Percentiles rank a stretch among this genome's conserved stretches.
Conservation (phyloP, 192 early-diverging fungal genomes). For the Oehlia diaphana region DNA sequence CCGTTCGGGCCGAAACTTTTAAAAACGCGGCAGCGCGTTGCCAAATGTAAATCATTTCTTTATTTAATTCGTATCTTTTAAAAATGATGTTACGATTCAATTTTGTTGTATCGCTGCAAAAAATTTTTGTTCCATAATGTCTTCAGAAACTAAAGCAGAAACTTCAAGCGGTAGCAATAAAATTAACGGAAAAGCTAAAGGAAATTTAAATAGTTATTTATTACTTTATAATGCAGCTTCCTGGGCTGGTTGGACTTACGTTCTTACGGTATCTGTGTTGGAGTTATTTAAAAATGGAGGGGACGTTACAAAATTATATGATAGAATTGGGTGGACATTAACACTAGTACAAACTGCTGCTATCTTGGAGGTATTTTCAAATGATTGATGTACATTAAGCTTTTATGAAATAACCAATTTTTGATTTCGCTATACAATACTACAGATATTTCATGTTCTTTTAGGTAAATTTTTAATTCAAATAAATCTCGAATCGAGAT, state of each 20-base stretch:
- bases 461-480: constrained; percentile 22
- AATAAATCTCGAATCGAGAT: background rate
- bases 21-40: too few relatives aligned
- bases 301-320: constrained; percentile 63
- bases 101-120: too few relatives aligned
- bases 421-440: background rate
- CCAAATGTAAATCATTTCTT: too few relatives aligned
- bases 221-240: constrained; percentile 85
- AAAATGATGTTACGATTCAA: too few relatives aligned
- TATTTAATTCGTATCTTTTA: too few relatives aligned
- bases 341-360: constrained; percentile 81
- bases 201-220: constrained; percentile 55
- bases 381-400: constrained; percentile 29
- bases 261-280: constrained; percentile 57
- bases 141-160: background rate
- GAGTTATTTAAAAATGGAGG: constrained; percentile 53
- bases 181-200: too few relatives aligned
- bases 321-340: constrained; percentile 59
- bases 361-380: constrained; percentile 68
- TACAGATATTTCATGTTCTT: constrained; percentile 43
- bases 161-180: background rate
- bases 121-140: background rate
- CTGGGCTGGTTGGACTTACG: constrained; percentile 77
- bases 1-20: too few relatives aligned
- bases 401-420: constrained; percentile 26